phyloP scores from a whole-genome alignment of 345 rosid species.

The Syzygium oleosum region DNA sequence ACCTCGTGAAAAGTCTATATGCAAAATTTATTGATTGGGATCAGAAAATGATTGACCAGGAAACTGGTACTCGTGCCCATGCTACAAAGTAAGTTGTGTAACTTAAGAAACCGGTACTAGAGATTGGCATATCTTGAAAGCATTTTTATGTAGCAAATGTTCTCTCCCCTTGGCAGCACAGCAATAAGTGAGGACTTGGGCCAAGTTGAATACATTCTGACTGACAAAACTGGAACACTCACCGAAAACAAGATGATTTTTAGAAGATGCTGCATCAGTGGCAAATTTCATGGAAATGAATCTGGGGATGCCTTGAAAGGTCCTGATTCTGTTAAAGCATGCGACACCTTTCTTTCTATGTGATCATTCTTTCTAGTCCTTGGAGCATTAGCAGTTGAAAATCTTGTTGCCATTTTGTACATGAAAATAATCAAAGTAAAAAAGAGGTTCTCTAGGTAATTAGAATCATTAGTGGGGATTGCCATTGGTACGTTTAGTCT shows the following conservation, averaged over 20 bases:
- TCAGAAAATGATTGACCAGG: constrained; percentile 76
- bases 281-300: constrained; percentile 81
- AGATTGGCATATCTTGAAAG: neutral
- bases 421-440: neutral
- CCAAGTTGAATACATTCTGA: constrained; percentile 97
- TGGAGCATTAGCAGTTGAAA: neutral
- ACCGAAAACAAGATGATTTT: constrained; percentile 97
- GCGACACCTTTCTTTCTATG: neutral
- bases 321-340: constrained; percentile 11
- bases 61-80: constrained; percentile 67
- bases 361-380: neutral
- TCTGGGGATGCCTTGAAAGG: constrained; percentile 93
- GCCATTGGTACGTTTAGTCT: neutral
- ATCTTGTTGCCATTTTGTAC: neutral
- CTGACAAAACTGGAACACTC: constrained; percentile 97
- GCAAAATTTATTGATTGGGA: constrained; percentile 98
- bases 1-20: constrained; percentile 87
- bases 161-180: constrained; percentile 80
- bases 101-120: neutral
- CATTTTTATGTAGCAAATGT: constrained; percentile 6
- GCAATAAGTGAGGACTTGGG: constrained; percentile 99
- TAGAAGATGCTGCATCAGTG: constrained; percentile 86
- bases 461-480: neutral
- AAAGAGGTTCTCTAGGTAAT: neutral
- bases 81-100: constrained; percentile 80